Evolutionary conservation across 257 asterid species (phyloP).

Genomic region (Apocynum venetum): DNA sequence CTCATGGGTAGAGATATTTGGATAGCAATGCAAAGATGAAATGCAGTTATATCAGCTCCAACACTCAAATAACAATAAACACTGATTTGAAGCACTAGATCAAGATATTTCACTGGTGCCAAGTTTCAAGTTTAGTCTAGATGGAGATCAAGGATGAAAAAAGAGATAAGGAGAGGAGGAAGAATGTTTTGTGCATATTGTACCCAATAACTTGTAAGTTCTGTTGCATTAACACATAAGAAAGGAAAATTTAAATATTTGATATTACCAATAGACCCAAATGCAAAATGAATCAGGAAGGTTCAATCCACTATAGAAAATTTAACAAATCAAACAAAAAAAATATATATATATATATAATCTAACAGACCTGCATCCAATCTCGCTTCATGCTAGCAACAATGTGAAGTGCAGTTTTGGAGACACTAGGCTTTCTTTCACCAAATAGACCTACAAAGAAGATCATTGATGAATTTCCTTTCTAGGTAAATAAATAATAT

Average conservation of each 20-base stretch:
- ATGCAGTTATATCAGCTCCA: too few relatives aligned
- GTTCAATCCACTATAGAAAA: not conserved
- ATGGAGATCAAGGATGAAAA: not conserved
- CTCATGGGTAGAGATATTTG: too few relatives aligned
- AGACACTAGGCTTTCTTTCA: slow-evolving; percentile 21
- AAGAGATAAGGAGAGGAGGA: not conserved
- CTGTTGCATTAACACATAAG: not conserved
- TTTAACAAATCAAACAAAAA: slow-evolving; percentile 8
- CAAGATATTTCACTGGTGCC: not conserved
- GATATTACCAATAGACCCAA: not conserved
- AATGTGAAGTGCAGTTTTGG: slow-evolving; percentile 32
- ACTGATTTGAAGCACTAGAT: not conserved
- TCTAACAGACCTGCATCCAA: slow-evolving; percentile 69
- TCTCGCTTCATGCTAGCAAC: slow-evolving; percentile 82
- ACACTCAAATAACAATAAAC: too few relatives aligned
- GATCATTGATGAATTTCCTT: slow-evolving; percentile 16
- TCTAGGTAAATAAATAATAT: slow-evolving; percentile 5
- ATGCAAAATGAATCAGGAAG: slow-evolving; percentile 8
- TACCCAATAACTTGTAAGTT: not conserved
- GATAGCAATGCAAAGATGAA: too few relatives aligned
- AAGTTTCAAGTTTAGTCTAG: not conserved
- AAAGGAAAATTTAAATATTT: not conserved
- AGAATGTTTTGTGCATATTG: not conserved
- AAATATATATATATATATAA: not conserved
- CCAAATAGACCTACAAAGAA: slow-evolving; percentile 52